These are phyloP conservation scores for Beta vulgaris DNA, from an alignment of 148 eudicot genomes.

Conservation along the genomic window DNA sequence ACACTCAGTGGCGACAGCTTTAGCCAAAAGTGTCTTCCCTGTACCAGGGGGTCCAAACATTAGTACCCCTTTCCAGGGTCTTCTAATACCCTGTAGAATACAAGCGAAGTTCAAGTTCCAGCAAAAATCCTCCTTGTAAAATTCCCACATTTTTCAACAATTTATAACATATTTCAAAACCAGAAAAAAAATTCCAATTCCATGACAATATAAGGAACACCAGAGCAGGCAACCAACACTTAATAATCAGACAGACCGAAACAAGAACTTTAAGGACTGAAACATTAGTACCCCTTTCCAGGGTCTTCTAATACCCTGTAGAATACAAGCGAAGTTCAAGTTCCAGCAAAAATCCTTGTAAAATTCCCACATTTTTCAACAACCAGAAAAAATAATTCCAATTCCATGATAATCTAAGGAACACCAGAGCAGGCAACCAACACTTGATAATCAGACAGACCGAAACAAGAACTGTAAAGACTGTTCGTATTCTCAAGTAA, in stretches of 20 bases:
- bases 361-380: background rate
- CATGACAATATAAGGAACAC: too few relatives aligned
- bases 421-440: background rate
- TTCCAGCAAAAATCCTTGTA: slow-evolving; percentile 13
- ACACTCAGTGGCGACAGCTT: slow-evolving; percentile 99
- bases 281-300: slow-evolving; percentile 99
- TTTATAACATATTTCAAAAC: background rate
- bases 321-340: background rate
- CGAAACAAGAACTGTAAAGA: background rate
- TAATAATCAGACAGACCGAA: too few relatives aligned
- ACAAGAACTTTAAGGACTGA: too few relatives aligned
- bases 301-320: slow-evolving; percentile 95
- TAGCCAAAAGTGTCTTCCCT: slow-evolving; percentile 96
- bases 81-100: slow-evolving; percentile 76
- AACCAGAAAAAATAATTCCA: background rate
- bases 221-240: too few relatives aligned
- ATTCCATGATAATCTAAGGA: too few relatives aligned
- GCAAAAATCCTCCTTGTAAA: slow-evolving; percentile 9
- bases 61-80: slow-evolving; percentile 99
- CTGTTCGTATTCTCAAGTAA: background rate
- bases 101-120: background rate
- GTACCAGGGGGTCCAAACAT: slow-evolving; percentile 99
- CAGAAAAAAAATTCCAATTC: background rate
- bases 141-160: background rate
- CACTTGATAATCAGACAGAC: background rate